Conservation (phyloP, 371 early-diverging fungal species). For the Mortierella sp. region DNA sequence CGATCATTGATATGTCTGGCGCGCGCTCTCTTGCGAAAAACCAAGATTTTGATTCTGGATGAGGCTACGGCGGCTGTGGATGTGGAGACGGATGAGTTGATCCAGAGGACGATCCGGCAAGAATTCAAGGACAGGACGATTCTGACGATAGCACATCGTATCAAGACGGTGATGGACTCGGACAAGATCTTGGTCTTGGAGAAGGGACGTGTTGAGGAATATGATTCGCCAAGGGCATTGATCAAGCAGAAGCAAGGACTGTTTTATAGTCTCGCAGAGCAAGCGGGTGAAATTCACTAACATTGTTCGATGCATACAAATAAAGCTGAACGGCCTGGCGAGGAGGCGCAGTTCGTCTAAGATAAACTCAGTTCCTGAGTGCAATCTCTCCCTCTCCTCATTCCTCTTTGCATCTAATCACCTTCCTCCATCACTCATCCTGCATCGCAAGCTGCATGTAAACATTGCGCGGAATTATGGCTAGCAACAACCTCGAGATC, state of each 20-base stretch:
- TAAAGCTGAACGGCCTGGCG: no score
- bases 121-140: conserved; percentile 58
- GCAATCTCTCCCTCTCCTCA: no score
- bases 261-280: conserved; percentile 58
- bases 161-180: conserved; percentile 90
- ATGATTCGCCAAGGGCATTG: conserved; percentile 64
- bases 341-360: no score
- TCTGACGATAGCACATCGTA: conserved; percentile 53
- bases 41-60: conserved; percentile 70
- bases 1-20: conserved; percentile 74
- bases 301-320: background rate
- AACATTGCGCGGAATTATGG: no score
- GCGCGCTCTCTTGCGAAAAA: conserved; percentile 60
- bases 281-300: conserved; percentile 7
- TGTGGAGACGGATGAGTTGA: conserved; percentile 73
- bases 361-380: no score
- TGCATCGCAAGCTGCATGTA: no score
- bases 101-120: conserved; percentile 85
- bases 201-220: conserved; percentile 49
- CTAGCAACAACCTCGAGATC: background rate
- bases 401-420: no score
- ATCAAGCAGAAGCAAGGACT: conserved; percentile 58
- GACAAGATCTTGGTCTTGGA: conserved; percentile 65
- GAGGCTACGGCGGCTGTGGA: conserved; percentile 72
- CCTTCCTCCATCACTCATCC: no score